Conservation (phyloP, 805 yeast species). For the Saccharomycodes ludwigii region DNA sequence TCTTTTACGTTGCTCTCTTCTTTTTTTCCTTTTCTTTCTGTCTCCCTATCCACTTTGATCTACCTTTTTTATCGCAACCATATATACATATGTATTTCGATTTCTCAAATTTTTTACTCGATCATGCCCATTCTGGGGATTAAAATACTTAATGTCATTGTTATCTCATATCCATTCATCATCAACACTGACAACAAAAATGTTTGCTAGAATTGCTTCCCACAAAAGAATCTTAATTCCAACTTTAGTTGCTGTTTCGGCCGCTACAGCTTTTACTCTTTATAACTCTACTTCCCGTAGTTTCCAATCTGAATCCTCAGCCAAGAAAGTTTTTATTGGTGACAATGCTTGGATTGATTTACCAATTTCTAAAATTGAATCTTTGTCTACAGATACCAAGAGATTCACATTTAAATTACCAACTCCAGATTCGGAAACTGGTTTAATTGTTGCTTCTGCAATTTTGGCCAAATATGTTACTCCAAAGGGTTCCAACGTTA, state of each 20-base stretch:
- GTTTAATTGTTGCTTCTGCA: constrained; percentile 69
- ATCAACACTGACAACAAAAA: constrained; percentile 4
- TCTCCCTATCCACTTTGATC: too few relatives aligned
- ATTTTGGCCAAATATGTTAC: constrained; percentile 72
- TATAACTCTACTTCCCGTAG: constrained; percentile 18
- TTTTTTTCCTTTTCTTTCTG: too few relatives aligned
- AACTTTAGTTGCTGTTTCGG: constrained; percentile 36
- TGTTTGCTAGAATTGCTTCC: constrained; percentile 17
- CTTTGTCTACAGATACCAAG: constrained; percentile 52
- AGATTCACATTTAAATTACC: constrained; percentile 62
- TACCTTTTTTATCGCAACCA: too few relatives aligned
- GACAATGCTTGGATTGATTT: constrained; percentile 64
- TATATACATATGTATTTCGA: too few relatives aligned
- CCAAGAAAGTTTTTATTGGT: constrained; percentile 42
- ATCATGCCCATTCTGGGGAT: too few relatives aligned
- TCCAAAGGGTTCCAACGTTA: constrained; percentile 72
- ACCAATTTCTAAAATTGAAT: constrained; percentile 31
- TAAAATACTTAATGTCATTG: too few relatives aligned
- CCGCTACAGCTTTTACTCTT: constrained; percentile 26
- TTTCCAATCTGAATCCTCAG: constrained; percentile 23
- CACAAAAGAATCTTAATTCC: constrained; percentile 20
- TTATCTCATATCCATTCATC: too few relatives aligned
- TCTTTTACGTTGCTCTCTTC: too few relatives aligned
- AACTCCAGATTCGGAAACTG: constrained; percentile 52
- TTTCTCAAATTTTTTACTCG: too few relatives aligned